Evolutionary conservation across 257 asterid genomes (phyloP).

Genomic region (Fraxinus pennsylvanica): DNA sequence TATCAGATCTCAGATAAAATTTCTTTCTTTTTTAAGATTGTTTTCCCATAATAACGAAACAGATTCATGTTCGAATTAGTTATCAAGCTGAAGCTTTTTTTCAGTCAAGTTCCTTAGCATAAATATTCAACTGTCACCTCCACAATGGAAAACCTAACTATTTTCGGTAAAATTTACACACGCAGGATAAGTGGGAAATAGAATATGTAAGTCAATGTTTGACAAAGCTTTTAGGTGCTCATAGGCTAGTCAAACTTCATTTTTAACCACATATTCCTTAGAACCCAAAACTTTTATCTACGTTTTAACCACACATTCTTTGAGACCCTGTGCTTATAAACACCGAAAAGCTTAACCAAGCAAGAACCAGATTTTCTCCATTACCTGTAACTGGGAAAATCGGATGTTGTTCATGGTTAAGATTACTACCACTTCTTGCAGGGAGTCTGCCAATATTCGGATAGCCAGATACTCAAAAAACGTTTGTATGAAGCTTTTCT

Average conservation of each 20-base stretch:
- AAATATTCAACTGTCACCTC: neutral
- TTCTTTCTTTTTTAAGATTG: neutral
- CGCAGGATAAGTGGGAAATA: neutral
- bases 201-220: neutral
- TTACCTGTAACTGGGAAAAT: conserved; percentile 83
- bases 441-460: conserved; percentile 66
- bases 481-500: conserved; percentile 39
- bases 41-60: neutral
- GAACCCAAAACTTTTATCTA: too few species aligned
- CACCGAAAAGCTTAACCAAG: neutral
- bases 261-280: too few species aligned
- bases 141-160: neutral
- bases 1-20: neutral
- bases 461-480: conserved; percentile 70
- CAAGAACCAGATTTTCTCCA: neutral
- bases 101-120: neutral
- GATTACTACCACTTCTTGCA: conserved; percentile 54
- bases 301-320: too few species aligned
- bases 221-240: too few species aligned
- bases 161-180: neutral
- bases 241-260: too few species aligned
- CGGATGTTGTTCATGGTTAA: conserved; percentile 76
- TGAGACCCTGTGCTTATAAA: too few species aligned
- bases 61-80: neutral
- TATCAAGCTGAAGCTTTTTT: neutral